Conservation (phyloP, 352 stramenopile species). For the Aphanomyces astaci region DNA sequence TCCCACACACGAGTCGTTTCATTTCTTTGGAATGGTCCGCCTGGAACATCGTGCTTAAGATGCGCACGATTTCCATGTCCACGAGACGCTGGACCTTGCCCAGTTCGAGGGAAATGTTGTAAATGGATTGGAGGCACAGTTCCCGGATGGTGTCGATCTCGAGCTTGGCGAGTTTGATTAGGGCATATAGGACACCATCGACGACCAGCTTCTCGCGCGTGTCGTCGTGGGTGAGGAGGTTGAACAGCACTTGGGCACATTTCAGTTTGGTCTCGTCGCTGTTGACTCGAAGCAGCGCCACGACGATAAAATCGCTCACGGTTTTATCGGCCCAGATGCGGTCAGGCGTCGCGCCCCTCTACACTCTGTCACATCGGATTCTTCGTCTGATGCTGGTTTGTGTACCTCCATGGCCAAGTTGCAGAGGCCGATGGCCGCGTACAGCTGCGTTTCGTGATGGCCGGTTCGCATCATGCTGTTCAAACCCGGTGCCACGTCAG, state of each 20-base stretch:
- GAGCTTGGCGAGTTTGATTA: conserved; percentile 76
- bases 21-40: conserved; percentile 60
- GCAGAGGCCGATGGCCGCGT: conserved; percentile 72
- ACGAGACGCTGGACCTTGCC: conserved; percentile 44
- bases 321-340: conserved; percentile 56
- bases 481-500: conserved; percentile 52
- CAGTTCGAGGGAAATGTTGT: conserved; percentile 62
- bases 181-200: conserved; percentile 72
- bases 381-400: not conserved
- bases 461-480: conserved; percentile 81
- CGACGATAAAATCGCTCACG: conserved; percentile 82
- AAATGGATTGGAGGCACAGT: conserved; percentile 58
- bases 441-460: conserved; percentile 76
- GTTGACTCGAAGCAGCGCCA: conserved; percentile 78
- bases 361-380: not conserved
- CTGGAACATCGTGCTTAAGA: conserved; percentile 71
- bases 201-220: conserved; percentile 58
- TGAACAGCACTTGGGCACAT: conserved; percentile 78
- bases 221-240: conserved; percentile 73
- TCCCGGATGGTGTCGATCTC: conserved; percentile 70
- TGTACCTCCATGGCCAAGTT: conserved; percentile 57
- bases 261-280: conserved; percentile 74
- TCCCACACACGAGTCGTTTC: conserved; percentile 67
- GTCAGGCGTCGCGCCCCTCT: conserved; percentile 30
- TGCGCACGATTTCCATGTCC: conserved; percentile 73